Conservation (phyloP, 1,284 basidiomycete genomes). For the Ganoderma lucidum region DNA sequence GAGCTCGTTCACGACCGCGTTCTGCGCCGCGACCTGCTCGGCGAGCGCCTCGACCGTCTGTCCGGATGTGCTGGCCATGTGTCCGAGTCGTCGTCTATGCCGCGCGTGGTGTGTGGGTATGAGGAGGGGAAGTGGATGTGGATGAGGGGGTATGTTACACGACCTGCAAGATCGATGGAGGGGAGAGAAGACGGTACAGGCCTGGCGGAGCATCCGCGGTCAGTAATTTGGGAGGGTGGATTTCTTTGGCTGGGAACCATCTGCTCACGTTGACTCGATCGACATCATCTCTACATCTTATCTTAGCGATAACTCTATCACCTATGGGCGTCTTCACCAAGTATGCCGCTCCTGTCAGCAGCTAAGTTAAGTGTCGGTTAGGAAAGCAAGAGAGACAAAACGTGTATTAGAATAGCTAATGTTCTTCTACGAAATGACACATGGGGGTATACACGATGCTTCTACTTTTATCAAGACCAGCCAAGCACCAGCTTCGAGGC, state of each 20-base stretch:
- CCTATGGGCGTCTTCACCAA: background rate
- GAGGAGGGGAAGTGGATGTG: background rate
- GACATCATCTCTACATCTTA: constrained; percentile 21
- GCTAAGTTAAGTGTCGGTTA: background rate
- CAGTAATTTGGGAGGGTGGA: no score
- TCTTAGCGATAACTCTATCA: constrained; percentile 13
- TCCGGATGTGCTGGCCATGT: constrained; percentile 27
- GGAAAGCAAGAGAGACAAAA: background rate
- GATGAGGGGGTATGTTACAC: constrained; percentile 14
- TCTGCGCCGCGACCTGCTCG: constrained; percentile 60
- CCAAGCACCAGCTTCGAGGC: background rate
- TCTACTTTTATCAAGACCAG: background rate
- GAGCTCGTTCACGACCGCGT: constrained; percentile 64
- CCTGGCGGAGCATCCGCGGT: constrained; percentile 31
- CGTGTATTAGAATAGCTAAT: constrained; percentile 10
- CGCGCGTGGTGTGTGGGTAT: background rate
- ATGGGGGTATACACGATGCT: constrained; percentile 5
- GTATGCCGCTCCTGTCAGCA: no score
- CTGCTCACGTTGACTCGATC: constrained; percentile 30
- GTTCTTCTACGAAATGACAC: constrained; percentile 2
- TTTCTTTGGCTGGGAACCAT: constrained; percentile 27
- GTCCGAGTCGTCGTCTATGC: background rate
- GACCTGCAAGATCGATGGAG: constrained; percentile 31
- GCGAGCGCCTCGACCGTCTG: constrained; percentile 28
- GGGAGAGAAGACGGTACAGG: constrained; percentile 22